Evolutionary conservation across 2,329 filamentous ascomycete genomes (phyloP).

Genomic region (Diaporthe batatas): DNA sequence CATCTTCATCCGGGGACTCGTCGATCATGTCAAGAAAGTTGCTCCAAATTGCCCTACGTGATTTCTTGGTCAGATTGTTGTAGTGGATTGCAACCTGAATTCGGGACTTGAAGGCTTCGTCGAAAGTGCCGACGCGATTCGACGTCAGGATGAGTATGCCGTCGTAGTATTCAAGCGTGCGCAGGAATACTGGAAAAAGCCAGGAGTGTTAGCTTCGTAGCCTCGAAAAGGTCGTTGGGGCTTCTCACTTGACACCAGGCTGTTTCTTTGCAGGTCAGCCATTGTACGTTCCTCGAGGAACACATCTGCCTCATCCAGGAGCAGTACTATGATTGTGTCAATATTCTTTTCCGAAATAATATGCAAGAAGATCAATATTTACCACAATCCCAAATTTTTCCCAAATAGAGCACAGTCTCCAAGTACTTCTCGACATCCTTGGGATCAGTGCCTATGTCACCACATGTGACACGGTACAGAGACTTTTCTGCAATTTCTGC

Average conservation of each 20-base stretch:
- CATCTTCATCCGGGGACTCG: slow-evolving; percentile 21
- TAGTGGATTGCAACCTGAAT: slow-evolving; percentile 50
- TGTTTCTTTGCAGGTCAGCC: slow-evolving; percentile 49
- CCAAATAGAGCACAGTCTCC: slow-evolving; percentile 49
- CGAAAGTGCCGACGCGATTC: slow-evolving; percentile 51
- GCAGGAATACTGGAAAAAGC: slow-evolving; percentile 45
- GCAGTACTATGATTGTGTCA: slow-evolving; percentile 46
- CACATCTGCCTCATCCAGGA: slow-evolving; percentile 54
- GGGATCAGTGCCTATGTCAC: slow-evolving; percentile 51
- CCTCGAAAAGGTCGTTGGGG: fast-evolving
- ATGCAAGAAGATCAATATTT: fast-evolving
- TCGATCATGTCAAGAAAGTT: slow-evolving; percentile 46
- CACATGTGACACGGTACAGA: slow-evolving; percentile 54
- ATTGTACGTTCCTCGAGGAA: slow-evolving; percentile 50
- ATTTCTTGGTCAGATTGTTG: slow-evolving; percentile 39
- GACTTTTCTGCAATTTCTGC: slow-evolving; percentile 54
- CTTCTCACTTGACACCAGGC: slow-evolving; percentile 47
- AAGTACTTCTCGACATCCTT: slow-evolving; percentile 52
- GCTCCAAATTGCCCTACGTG: slow-evolving; percentile 46
- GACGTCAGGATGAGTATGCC: slow-evolving; percentile 52
- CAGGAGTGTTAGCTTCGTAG: fast-evolving
- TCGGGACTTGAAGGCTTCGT: slow-evolving; percentile 51
- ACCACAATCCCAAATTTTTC: slow-evolving; percentile 49
- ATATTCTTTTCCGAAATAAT: too few species aligned
- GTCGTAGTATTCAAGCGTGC: slow-evolving; percentile 48